Base-by-base conservation (phyloP, 805 yeast genomes). In the Maudiozyma saulgeensis region DNA sequence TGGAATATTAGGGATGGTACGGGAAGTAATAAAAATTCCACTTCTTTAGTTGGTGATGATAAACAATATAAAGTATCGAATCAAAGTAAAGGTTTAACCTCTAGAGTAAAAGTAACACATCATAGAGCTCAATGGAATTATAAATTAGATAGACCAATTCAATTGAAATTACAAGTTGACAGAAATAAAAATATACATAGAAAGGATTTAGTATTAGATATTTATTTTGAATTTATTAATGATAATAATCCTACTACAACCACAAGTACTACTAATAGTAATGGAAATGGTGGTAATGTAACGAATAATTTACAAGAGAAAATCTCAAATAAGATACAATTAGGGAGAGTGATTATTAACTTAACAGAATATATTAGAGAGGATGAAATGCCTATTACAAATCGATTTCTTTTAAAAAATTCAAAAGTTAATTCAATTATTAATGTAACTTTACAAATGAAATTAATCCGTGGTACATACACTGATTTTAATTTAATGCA, bases 341-440 rank as follows among this genome's bases (percentile, higher is more conserved):
- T 93, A 38, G 99, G 99, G 1, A 61, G 66, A 16, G 69, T 89
- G 16, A 78, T 72, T 41, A 67, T 91, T 34, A 84, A 89, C 59
- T 61, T 90, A 41, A 68, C 91, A 0, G 95, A 88, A 57, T 87
- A 82, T 62, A 76, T 83, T 5, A 65, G 68, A 26, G 64, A 56
- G 54, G 79, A 76, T 48, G 70, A 73, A 32, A 73, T 75, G 47
- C 73, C 78, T 3, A 66, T 74, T 4, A 71, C 82, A 2, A 74
- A 83, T 53, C 72, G 86, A 53, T 88, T 84, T 57, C 68, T 91
- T 42, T 70, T 91, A 37, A 82, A 82, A 57, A 77, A 87, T 26
- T 84, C 95, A 1, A 87, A 87, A 55, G 80, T 91, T 18, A 91
- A 91, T 63, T 82, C 95, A 2, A 84, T 87, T n/a, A 65, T 84